Evolutionary conservation across 2,329 filamentous ascomycete genomes (phyloP).

Genomic region (Blastomyces emzantsi): DNA sequence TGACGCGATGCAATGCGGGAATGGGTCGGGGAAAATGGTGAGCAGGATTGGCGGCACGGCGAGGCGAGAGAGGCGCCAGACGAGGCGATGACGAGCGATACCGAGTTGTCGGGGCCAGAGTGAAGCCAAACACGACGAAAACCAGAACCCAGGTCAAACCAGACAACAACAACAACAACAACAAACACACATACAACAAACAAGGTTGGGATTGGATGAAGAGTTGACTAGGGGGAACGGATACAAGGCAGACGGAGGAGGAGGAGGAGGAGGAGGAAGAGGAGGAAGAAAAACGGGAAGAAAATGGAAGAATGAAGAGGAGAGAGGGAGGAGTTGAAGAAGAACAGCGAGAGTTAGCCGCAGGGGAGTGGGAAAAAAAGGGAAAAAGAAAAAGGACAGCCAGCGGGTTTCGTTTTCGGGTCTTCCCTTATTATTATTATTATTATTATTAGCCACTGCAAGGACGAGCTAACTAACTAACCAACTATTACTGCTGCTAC

Average conservation of each 20-base stretch:
- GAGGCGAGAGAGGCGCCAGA: constrained; percentile 14
- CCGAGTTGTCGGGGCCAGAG: background rate
- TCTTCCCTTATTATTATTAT: background rate
- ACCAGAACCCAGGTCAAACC: background rate
- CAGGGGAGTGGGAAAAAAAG: background rate
- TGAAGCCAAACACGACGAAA: background rate
- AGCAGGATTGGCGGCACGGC: background rate
- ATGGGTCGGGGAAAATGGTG: background rate
- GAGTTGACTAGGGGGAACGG: background rate
- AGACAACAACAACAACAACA: background rate
- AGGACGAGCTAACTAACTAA: no score
- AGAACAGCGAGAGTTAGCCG: background rate
- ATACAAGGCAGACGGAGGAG: background rate
- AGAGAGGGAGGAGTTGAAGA: constrained; percentile 2
- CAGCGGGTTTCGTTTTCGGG: background rate
- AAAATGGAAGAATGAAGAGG: background rate
- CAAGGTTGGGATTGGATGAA: background rate
- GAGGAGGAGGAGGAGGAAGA: constrained; percentile 1
- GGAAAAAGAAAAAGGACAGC: background rate
- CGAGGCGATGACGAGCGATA: constrained; percentile 14
- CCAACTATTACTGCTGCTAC: no score
- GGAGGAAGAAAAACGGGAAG: no score
- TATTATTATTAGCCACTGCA: no score
- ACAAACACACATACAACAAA: background rate
- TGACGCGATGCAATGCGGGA: background rate